Base-by-base conservation (phyloP, 768 basidiomycete genomes). In the Phylloporus arenicola region DNA sequence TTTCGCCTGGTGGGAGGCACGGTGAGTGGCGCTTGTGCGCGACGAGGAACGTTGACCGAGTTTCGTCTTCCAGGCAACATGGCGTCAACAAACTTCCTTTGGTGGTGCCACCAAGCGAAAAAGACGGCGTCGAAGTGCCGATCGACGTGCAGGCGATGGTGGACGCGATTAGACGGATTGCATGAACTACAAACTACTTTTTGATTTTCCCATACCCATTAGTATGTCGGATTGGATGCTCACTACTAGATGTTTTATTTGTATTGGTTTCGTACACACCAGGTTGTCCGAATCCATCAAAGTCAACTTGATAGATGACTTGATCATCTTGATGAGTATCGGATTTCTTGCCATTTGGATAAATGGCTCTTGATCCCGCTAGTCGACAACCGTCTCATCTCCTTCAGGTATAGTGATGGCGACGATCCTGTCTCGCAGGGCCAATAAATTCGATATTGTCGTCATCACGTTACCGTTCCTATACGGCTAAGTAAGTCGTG, bases 1-100 rank as follows among this genome's bases (percentile, higher is more conserved):
- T 57, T 61, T 81, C 42, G 84, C 79, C 8, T 83, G 81, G 83
- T 75, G 74, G 67, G 70, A 72, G 17, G 67, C 59, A 29, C 59
- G 58, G 70, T 73, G 44, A 44, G 68, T 55, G 20, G 57, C 11
- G 2, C 7, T 34, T 38, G 34, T 24, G 11, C 31, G 41, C 20
- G 41, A 45, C 29, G 38, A n/a, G 29, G 17, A 4, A 8, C 6
- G 19, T 10, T 16, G 37, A 16, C 24, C 25, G 22, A 39, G 29
- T 14, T 6, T 20, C 6, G 11, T 33, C 6, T 45, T 29, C 42
- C 46, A 79, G 79, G 58, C 65, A 65, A 62, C 67, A 72, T 55
- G 52, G 63, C 16, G 56, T 43, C 12, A 60, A 67, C 14, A 58
- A 60, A 34, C 61, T 75, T 24, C 77, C 78, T 6, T 45, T 58